Base-by-base conservation (phyloP, 1,139 yeast species). In the Candida sojae region DNA sequence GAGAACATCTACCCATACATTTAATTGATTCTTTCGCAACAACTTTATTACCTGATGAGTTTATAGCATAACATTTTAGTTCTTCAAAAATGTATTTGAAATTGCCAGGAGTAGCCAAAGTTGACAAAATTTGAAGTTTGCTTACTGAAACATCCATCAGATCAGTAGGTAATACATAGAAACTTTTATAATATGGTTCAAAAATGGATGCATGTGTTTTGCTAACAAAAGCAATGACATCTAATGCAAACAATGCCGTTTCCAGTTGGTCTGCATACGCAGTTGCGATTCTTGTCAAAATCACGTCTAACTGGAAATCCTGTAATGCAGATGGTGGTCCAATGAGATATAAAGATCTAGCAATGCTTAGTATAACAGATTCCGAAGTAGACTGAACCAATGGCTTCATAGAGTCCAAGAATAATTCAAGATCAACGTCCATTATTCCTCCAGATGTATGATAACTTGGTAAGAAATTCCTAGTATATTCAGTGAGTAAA, bases 81-180 rank as follows among this genome's bases (percentile, higher is more conserved):
- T 91, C 96, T 28, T 76, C 73, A n/a, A 87, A 68, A 12, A 89
- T 77, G 3, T 58, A 52, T 39, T 73, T 71, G 44, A 83, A 77
- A 54, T 80, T 88, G 3, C 66, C 63, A 26, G 78, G 81, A 45
- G 75, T 74, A 34, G 84, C 79, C 28, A 90, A 63, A 13, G 75
- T 67, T 1, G 92, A 77, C 42, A 92, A 66, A 26, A 90, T 80
- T 44, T 76, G 75, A n/a, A 92, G 64, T 63, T 91, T 92, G 46
- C 78, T 66, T 43, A 67, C 66, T 10, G 88, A 75, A 6, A 80
- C 70, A 1, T 63, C 60, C 0, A 59, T 46, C 1, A 73, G 57
- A 57, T 91, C 97, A 1, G 69, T 61, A 1, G 93, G 88, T 30
- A 75, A 72, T 0, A 90, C 65, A 54, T 74, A 81, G 59, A 91